Conservation (phyloP, 2,329 filamentous ascomycete genomes). For the Ceratocystis diversiconidia region DNA sequence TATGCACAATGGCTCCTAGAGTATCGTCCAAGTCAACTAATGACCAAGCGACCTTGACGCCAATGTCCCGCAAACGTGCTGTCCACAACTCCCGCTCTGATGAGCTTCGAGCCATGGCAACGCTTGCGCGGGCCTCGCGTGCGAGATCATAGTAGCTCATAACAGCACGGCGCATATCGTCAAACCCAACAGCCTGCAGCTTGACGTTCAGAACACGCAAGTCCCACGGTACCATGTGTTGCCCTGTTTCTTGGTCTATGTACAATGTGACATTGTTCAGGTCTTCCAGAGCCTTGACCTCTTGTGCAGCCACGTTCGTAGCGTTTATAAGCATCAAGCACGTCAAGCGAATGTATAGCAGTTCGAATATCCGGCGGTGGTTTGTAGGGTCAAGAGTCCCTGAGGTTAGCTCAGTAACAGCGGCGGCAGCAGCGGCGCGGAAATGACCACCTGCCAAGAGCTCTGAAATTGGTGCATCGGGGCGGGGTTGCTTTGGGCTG, state of each 20-base stretch:
- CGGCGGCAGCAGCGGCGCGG: constrained; percentile 58
- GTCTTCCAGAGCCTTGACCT: constrained; percentile 50
- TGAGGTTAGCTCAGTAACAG: constrained; percentile 46
- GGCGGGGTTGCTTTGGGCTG: constrained; percentile 47
- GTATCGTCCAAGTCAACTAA: constrained; percentile 80
- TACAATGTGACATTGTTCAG: constrained; percentile 43
- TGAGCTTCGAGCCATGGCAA: constrained; percentile 34
- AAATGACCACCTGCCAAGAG: constrained; percentile 65
- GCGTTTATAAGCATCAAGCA: constrained; percentile 70
- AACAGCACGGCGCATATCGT: constrained; percentile 68
- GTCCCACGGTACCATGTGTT: constrained; percentile 71
- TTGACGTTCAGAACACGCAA: constrained; percentile 71
- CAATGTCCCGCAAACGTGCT: constrained; percentile 57
- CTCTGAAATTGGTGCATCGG: constrained; percentile 49
- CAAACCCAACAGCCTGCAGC: constrained; percentile 72
- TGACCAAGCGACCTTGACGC: constrained; percentile 49
- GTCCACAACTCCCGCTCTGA: constrained; percentile 55
- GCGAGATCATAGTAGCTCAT: constrained; percentile 86
- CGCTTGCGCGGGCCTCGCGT: constrained; percentile 53
- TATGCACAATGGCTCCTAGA: constrained; percentile 59
- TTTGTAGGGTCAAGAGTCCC: constrained; percentile 41
- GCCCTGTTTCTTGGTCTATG: constrained; percentile 36
- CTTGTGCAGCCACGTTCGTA: constrained; percentile 52
- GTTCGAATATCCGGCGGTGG: constrained; percentile 51
- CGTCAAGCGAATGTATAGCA: constrained; percentile 69